These are phyloP conservation scores for Peribolospora kevripleyi DNA, from an alignment of 768 basidiomycete genomes.

Conservation along the genomic window DNA sequence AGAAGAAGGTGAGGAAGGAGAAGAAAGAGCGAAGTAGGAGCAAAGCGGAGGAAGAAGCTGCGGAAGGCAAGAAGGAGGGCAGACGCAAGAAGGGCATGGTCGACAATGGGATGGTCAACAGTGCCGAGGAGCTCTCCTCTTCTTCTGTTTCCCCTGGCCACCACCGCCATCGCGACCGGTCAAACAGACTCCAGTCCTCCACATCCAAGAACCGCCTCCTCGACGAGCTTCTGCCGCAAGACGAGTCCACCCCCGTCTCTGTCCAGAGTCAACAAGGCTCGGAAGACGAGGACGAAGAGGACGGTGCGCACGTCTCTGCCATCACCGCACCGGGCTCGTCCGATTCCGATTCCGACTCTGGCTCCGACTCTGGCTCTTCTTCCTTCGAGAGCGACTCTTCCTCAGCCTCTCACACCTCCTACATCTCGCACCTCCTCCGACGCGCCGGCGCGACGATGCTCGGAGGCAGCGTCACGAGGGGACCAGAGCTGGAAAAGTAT, in stretches of 20 bases:
- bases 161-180: not conserved
- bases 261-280: constrained; percentile 6
- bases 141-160: not conserved
- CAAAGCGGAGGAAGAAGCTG: not conserved
- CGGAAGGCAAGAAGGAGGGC: not conserved
- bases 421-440: constrained; percentile 23
- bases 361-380: not conserved
- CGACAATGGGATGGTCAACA: not conserved
- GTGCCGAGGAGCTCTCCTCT: not conserved
- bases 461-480: constrained; percentile 47
- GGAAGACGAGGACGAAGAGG: constrained; percentile 10
- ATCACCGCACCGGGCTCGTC: not conserved
- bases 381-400: constrained; percentile 4
- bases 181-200: not conserved
- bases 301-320: constrained; percentile 5
- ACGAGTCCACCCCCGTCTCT: constrained; percentile 13
- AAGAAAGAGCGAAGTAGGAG: not conserved
- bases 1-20: not conserved
- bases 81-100: not conserved
- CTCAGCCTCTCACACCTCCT: constrained; percentile 3
- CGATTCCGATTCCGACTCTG: not conserved
- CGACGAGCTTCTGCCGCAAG: not conserved
- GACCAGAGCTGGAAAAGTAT: constrained; percentile 80
- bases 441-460: constrained; percentile 50
- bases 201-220: not conserved